Conservation (phyloP, 2,329 filamentous ascomycete genomes). For the Sporothrix mexicana region DNA sequence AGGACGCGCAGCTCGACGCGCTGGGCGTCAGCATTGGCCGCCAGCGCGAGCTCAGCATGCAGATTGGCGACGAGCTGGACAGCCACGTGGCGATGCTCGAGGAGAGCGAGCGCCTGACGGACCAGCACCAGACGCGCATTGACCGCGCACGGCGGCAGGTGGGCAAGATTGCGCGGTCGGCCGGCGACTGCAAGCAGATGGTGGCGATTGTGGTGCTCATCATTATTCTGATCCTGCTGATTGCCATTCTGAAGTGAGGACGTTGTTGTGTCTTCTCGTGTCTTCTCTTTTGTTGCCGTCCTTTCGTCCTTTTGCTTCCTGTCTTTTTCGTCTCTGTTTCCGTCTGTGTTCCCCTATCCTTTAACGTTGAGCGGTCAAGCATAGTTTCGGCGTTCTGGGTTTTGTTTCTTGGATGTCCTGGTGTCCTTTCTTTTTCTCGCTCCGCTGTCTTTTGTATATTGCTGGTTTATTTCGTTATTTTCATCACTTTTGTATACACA, state of each 20-base stretch:
- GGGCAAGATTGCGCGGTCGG: constrained; percentile 72
- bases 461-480: background rate
- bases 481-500: background rate
- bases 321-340: background rate
- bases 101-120: constrained; percentile 82
- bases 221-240: constrained; percentile 79
- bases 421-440: background rate
- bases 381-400: constrained; percentile 25
- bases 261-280: background rate
- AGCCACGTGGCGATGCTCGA: constrained; percentile 87
- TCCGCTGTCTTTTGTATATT: background rate
- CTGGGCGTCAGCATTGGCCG: constrained; percentile 85
- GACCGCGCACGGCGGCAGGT: constrained; percentile 76
- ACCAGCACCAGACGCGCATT: constrained; percentile 78
- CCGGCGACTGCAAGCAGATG: constrained; percentile 87
- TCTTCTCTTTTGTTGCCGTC: background rate
- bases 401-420: background rate
- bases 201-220: constrained; percentile 81
- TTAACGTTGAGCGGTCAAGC: constrained; percentile 24
- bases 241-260: constrained; percentile 75
- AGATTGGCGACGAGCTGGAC: constrained; percentile 95
- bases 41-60: constrained; percentile 90
- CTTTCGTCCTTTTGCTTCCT: background rate
- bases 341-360: background rate
- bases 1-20: constrained; percentile 90